Evolutionary conservation across 495 filamentous ascomycete genomes (phyloP), one percentile per base, ranked within the genome.

Genomic region (Aspergillus conjunctus): DNA sequence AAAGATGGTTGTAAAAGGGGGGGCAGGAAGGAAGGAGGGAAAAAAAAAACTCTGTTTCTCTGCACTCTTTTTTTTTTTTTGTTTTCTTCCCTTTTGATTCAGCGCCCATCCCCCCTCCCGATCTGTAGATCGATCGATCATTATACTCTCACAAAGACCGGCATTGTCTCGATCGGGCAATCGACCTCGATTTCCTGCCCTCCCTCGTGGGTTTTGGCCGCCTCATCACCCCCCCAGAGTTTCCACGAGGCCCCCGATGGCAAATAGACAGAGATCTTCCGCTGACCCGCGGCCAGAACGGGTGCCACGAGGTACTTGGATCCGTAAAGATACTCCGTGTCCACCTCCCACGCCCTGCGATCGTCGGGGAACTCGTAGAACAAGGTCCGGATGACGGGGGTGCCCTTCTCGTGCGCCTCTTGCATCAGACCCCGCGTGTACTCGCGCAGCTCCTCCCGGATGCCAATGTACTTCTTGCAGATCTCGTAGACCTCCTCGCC

Each of bases 311-410:
- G 70, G 68, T 85, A 86, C 61, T 77, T 79, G 12, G 62, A 52
- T 0, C 83, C 84, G 64, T 74, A 86, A 74, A 86, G 76, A 64
- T 83, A 87, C 71, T 83, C 73, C 41, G 77, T 77, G 51, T 80
- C 78, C 17, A 81, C 65, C 8, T 79, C 72, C 83, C 82, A 86
- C 12, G 75, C 73, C 44, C 54, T 62, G 44, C 66, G 34, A 59
- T 85, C 82, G 0, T 72, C 56, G 0, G 83, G 83, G 52, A 87
- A 86, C 61, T 81, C 83, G 61, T 80, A 83, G 63, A 86, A 87
- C 50, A 83, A 43, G 4, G 83, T 75, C 31, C 83, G 72, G 62
- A 87, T 85, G 31, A 87, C 73, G 0, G 84, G 83, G 1, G 74
- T 74, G 0, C 84, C 83, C 37, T 77, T 78, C 61, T 82, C 74